Percentiles rank a stretch among this genome's conserved stretches.
Conservation (phyloP, 164 flowering plant genomes). For the Pachysandra terminalis region DNA sequence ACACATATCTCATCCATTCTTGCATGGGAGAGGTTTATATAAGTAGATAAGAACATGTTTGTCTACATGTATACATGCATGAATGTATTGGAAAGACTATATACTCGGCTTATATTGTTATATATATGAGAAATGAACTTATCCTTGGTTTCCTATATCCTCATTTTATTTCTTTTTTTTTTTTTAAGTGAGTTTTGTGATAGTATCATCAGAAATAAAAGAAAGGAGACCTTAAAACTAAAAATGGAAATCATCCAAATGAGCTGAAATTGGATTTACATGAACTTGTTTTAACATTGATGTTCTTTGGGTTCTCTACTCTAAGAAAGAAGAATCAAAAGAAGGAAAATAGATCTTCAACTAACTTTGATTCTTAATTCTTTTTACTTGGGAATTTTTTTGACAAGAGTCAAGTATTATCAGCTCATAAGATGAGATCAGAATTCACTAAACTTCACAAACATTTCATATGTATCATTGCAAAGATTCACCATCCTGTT, state of each 20-base stretch:
- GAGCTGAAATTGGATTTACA: too few relatives aligned
- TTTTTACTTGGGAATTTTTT: too few relatives aligned
- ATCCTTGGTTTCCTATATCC: too few relatives aligned
- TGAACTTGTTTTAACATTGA: conserved; percentile 19
- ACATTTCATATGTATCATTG: conserved; percentile 16
- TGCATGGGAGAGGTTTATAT: too few relatives aligned
- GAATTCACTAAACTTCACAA: not conserved
- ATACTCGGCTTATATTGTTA: too few relatives aligned
- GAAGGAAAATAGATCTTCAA: conserved; percentile 3
- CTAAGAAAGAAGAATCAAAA: not conserved
- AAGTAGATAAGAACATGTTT: too few relatives aligned
- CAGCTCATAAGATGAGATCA: not conserved
- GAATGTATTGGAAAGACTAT: too few relatives aligned
- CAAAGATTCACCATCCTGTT: conserved; percentile 57
- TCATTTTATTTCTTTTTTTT: too few relatives aligned
- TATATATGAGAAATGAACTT: too few relatives aligned
- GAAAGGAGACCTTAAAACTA: not conserved
- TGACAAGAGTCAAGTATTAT: not conserved
- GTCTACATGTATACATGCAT: too few relatives aligned
- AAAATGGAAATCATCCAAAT: conserved; percentile 3
- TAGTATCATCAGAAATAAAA: not conserved
- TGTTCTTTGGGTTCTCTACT: conserved; percentile 4
- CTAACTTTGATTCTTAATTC: not conserved
- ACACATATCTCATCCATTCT: too few relatives aligned
- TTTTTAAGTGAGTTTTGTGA: too few relatives aligned